phyloP scores from a whole-genome alignment of 495 filamentous ascomycete species.

The Peziza echinospora region DNA sequence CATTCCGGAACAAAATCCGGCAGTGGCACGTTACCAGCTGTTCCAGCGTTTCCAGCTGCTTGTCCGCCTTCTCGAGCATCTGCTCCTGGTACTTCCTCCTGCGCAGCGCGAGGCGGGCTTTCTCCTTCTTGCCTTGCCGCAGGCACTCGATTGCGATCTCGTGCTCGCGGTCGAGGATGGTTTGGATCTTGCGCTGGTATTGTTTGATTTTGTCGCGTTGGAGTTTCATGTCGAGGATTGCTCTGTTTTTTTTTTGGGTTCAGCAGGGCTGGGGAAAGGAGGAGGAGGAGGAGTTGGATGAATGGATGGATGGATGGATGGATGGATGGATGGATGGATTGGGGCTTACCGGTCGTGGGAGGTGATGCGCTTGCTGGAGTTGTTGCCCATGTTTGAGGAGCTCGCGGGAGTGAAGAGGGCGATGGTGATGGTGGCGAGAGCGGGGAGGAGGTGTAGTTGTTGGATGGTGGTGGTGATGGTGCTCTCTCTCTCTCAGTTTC shows the following conservation, averaged over 20 bases:
- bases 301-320: too few species aligned
- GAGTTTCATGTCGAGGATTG: conserved; percentile 89
- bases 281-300: too few species aligned
- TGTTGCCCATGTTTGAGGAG: not conserved
- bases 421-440: not conserved
- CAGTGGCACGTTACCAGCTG: conserved; percentile 33
- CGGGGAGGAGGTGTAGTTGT: not conserved
- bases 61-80: conserved; percentile 72
- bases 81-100: conserved; percentile 94
- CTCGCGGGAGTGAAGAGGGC: not conserved
- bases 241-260: too few species aligned
- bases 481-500: too few species aligned
- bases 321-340: not conserved
- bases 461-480: not conserved
- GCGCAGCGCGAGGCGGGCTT: conserved; percentile 71
- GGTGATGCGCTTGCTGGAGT: not conserved
- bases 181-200: conserved; percentile 71
- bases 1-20: not conserved
- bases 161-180: conserved; percentile 65
- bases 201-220: conserved; percentile 92
- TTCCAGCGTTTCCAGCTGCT: conserved; percentile 72
- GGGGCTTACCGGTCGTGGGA: not conserved
- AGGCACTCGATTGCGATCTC: conserved; percentile 67
- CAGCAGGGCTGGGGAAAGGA: too few species aligned
- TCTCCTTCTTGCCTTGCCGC: conserved; percentile 45